Base-by-base conservation (phyloP, 2,329 filamentous ascomycete genomes). In the Sordariomycetes sp. region DNA sequence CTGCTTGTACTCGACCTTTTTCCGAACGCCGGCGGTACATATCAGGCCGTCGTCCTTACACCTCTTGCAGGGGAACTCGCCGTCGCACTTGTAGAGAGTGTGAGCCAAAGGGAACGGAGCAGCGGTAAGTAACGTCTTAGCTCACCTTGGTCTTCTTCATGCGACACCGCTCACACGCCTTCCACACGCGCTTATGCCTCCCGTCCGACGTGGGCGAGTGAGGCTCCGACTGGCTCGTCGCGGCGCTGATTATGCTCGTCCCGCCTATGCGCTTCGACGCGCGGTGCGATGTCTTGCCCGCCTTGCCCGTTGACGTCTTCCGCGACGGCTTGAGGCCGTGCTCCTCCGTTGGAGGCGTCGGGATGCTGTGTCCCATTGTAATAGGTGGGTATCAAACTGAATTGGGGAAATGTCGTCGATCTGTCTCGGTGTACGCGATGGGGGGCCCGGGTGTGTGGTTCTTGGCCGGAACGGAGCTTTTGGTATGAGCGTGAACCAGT, bases 1-100 rank as follows among this genome's bases (percentile, higher is more conserved):
- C 68, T 85, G 81, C 71, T 85, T 85, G 67, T 82, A 85, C 64
- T 85, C 81, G n/a, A 80, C 81, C 78, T 85, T 85, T 65, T 84
- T 85, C 60, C 82, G 72, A 15, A 80, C 77, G 8, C 81, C 81
- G 17, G 81, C 80, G 8, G 79, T 84, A 68, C 82, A 85, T 22
- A 85, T 79, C 8, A 84, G 71, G 17, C 80, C 80, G 60, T 85
- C 82, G 62, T 85, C 81, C 68, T 82, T 84, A 67, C 82, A 85
- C 63, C 82, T 72, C 69, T 85, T 84, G 67, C 82, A 85, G 10
- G 81, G 81, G 58, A 83, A 84, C 64, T 84, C 81, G 60, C 81
- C 81, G 61, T 85, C 81, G 64, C 81, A 85, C 80, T 50, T 50
- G 45, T 39, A 54, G 54, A 55, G 58, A 56, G 35, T 51, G 56